These are phyloP conservation scores for Epichloe sibirici DNA, from an alignment of 2,329 filamentous ascomycete genomes.

Conservation along the genomic window DNA sequence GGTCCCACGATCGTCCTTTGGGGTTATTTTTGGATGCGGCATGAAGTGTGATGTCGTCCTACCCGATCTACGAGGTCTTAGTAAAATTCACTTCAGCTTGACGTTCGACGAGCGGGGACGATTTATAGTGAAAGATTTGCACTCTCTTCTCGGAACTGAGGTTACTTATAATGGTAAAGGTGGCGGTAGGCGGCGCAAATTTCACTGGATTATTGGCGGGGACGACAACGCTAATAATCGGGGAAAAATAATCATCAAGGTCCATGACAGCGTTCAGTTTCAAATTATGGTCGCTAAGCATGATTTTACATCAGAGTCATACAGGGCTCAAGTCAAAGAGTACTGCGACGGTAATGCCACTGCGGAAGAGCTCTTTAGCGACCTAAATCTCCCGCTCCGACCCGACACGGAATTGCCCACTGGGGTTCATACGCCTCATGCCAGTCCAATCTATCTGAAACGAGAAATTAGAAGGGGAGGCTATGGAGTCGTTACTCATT, in stretches of 20 bases:
- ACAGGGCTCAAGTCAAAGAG: slow-evolving; percentile 10
- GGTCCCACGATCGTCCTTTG: slow-evolving; percentile 6
- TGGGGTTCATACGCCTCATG: slow-evolving; percentile 7
- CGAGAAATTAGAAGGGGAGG: slow-evolving; percentile 8
- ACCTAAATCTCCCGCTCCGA: slow-evolving; percentile 5
- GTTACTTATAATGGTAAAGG: slow-evolving; percentile 13
- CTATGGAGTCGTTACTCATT: slow-evolving; percentile 11
- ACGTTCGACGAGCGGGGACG: slow-evolving; percentile 11
- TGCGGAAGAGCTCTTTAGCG: slow-evolving; percentile 6
- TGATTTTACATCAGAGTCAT: slow-evolving; percentile 6
- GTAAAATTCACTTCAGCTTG: slow-evolving; percentile 9
- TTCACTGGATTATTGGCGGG: slow-evolving; percentile 15
- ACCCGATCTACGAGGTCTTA: slow-evolving; percentile 2
- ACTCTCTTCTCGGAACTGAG: slow-evolving; percentile 11
- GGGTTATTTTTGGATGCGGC: slow-evolving; percentile 10
- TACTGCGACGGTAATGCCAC: slow-evolving; percentile 9
- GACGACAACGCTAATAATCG: neutral
- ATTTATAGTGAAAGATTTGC: slow-evolving; percentile 11
- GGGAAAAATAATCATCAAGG: slow-evolving; percentile 6
- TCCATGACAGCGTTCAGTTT: slow-evolving; percentile 2
- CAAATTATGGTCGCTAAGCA: slow-evolving; percentile 6
- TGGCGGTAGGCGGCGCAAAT: slow-evolving; percentile 9
- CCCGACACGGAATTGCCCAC: slow-evolving; percentile 5
- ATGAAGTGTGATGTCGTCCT: slow-evolving; percentile 9
- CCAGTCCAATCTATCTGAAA: slow-evolving; percentile 6